These are phyloP conservation scores for Cladosporium sp. DNA, from an alignment of 2,329 filamentous ascomycete genomes.

Conservation along the genomic window DNA sequence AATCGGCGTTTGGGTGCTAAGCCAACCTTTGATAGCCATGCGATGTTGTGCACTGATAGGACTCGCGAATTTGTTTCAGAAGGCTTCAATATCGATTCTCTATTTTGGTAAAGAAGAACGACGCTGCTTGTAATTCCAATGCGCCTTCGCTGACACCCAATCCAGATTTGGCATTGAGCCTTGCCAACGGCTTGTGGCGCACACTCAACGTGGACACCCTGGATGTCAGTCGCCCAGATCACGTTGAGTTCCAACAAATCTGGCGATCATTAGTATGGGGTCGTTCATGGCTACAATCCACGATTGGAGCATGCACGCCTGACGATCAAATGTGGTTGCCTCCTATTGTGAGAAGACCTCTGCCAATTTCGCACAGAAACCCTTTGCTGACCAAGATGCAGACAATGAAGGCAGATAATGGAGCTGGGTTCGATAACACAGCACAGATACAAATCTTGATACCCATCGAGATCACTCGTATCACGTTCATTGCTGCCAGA, in stretches of 20 bases:
- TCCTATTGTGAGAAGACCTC: not conserved
- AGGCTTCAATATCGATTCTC: conserved; percentile 14
- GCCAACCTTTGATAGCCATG: conserved; percentile 1
- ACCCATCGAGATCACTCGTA: not conserved
- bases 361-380: not conserved
- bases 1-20: conserved; percentile 7
- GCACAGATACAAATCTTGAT: not conserved
- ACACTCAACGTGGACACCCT: not conserved
- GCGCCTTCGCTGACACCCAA: not conserved
- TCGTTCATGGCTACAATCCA: conserved; percentile 15
- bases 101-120: conserved; percentile 3
- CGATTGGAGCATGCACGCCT: conserved; percentile 13
- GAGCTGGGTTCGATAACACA: not conserved
- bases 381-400: not conserved
- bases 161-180: conserved; percentile 6
- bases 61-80: conserved; percentile 8
- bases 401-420: not conserved
- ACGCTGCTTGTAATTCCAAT: not conserved
- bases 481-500: conserved; percentile 1
- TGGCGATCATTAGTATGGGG: conserved; percentile 16
- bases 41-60: conserved; percentile 10
- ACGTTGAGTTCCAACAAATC: conserved; percentile 7
- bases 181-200: not conserved
- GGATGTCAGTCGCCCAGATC: conserved; percentile 2
- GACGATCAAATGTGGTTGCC: conserved; percentile 16